Evolutionary conservation across 108 stramenopile species (phyloP).

Genomic region (Cylindrotheca fusiformis): DNA sequence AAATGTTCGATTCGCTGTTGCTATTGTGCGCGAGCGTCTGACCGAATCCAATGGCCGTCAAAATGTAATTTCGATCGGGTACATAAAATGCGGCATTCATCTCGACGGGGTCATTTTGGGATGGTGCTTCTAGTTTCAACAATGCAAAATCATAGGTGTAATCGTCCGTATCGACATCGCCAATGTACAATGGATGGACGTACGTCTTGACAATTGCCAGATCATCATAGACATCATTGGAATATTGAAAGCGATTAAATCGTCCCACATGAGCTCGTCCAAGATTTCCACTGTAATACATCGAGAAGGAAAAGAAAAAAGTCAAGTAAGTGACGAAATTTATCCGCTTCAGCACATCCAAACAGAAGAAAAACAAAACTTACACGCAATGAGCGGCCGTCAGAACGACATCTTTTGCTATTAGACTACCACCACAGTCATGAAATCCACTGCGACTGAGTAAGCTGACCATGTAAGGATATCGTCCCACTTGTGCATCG

Average conservation of each 20-base stretch:
- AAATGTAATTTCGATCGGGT: slow-evolving; percentile 23
- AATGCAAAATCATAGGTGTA: slow-evolving; percentile 52
- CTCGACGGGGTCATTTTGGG: slow-evolving; percentile 8
- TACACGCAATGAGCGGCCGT: slow-evolving; percentile 63
- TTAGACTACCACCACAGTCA: slow-evolving; percentile 58
- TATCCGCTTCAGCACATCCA: background rate
- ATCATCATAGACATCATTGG: slow-evolving; percentile 17
- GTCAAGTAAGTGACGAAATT: background rate
- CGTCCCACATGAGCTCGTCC: slow-evolving; percentile 36
- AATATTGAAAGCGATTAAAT: slow-evolving; percentile 25
- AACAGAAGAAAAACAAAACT: background rate
- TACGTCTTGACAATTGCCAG: slow-evolving; percentile 34
- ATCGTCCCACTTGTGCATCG: slow-evolving; percentile 7
- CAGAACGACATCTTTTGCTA: slow-evolving; percentile 66
- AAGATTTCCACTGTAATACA: background rate
- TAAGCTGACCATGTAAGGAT: slow-evolving; percentile 52
- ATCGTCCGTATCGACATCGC: background rate
- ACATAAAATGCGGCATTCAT: slow-evolving; percentile 40
- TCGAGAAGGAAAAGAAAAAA: background rate
- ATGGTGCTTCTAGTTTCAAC: slow-evolving; percentile 30
- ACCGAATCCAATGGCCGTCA: slow-evolving; percentile 62
- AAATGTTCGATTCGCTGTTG: slow-evolving; percentile 1
- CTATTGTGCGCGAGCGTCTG: slow-evolving; percentile 21
- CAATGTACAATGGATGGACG: slow-evolving; percentile 47
- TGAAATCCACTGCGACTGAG: slow-evolving; percentile 27